Percentiles rank a stretch among this genome's conserved stretches.
phyloP scores from a whole-genome alignment of 2,329 filamentous ascomycete genomes.

The Metarhizium brunneum region DNA sequence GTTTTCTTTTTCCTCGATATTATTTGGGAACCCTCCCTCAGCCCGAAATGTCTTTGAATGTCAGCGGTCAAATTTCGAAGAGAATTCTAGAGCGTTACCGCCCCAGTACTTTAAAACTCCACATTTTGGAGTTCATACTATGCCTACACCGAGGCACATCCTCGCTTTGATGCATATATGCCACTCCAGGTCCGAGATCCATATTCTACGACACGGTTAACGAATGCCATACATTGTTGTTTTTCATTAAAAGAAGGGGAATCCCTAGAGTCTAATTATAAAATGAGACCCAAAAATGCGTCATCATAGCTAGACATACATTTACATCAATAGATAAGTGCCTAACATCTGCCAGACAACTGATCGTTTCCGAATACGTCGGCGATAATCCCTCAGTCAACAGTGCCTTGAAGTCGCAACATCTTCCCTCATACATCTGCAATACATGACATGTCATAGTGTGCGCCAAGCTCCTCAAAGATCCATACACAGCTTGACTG shows the following conservation, averaged over 20 bases:
- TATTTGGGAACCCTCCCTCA: background rate
- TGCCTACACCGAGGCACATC: background rate
- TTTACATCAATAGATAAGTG: slow-evolving; percentile 2
- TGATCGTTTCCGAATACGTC: background rate
- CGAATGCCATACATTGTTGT: background rate
- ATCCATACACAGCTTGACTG: background rate
- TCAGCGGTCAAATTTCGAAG: background rate
- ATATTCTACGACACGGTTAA: background rate
- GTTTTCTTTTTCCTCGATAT: background rate
- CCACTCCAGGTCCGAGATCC: too few species aligned
- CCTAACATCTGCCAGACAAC: background rate
- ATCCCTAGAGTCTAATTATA: background rate
- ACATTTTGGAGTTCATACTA: background rate
- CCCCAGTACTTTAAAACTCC: background rate
- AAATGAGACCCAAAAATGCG: background rate
- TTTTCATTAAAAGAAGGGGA: background rate
- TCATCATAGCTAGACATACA: slow-evolving; percentile 3
- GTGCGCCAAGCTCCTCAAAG: background rate
- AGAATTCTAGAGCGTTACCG: background rate
- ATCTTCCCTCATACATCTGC: background rate
- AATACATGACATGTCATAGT: slow-evolving; percentile 1
- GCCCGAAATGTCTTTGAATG: background rate
- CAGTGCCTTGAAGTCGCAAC: background rate
- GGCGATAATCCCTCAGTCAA: background rate
- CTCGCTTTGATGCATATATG: background rate